Evolutionary conservation across 2,329 filamentous ascomycete species (phyloP), one percentile per base, ranked within the genome.

Genomic region (Cryphonectria japonica): DNA sequence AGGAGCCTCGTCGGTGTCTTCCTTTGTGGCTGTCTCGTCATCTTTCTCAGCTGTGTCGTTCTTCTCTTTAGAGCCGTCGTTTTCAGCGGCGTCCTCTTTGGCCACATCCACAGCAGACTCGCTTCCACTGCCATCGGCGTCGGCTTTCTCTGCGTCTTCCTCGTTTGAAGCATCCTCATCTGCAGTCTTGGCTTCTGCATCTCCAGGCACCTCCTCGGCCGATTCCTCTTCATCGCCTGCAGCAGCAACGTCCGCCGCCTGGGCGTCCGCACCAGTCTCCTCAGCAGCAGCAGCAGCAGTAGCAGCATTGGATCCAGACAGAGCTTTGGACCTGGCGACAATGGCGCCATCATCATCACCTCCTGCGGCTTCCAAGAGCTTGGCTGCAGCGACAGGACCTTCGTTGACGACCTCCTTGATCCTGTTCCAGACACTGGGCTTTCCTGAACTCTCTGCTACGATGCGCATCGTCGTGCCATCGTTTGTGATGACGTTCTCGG

Each of bases 351-450:
- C 37, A 39, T 59, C 11, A 9, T 59, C 54, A 9, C 54, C 54
- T 19, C 13, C 57, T 61, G 29, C 14, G 9, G 34, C 57, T 8
- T 32, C 29, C 22, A 34, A 41, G 16, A 62, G 60, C 19, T 37
- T 39, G 29, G 5, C 19, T 22, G 43, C 19, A n/a, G 34, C 37
- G 34, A 62, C 60, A 14, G 60, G 60, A 19, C 60, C 60, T 41
- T 62, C 60, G 3, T 62, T 62, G 60, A 62, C 60, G 34, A 37
- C 34, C 34, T 62, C 60, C 32, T 39, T 37, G 34, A 62, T 62
- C 60, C 60, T 62, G 60, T 62, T 39, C 60, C 60, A 62, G 22
- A 34, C 60, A n/a, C 60, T 62, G 60, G 60, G 60, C 34, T 62
- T 62, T 22, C 60, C 60, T 1, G 60, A 34, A 11, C 32, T 62